Evolutionary conservation across 169 alveolate species (phyloP).

Genomic region (Plasmodium yoelii): DNA sequence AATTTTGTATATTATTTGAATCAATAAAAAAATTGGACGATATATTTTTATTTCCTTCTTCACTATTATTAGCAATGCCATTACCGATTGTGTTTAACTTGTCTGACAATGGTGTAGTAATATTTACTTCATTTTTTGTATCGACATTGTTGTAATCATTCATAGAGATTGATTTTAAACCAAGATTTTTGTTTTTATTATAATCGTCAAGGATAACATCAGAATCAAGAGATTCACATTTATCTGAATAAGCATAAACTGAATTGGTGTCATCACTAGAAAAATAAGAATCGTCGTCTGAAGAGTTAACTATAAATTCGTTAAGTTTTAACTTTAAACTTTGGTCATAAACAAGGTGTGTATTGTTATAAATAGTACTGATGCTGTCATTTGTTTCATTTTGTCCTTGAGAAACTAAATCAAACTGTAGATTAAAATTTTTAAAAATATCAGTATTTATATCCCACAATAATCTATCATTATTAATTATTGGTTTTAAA

Average conservation of each 20-base stretch:
- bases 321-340: slow-evolving; percentile 22
- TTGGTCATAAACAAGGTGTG: slow-evolving; percentile 1
- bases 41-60: background rate
- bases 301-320: slow-evolving; percentile 53
- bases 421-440: background rate
- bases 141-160: background rate
- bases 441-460: slow-evolving; percentile 30
- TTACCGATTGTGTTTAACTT: background rate
- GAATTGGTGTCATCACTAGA: slow-evolving; percentile 23
- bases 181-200: background rate
- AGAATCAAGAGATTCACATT: background rate
- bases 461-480: slow-evolving; percentile 76
- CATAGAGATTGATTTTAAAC: background rate
- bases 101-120: background rate
- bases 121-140: background rate
- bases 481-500: slow-evolving; percentile 66
- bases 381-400: background rate
- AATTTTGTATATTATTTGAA: background rate
- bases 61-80: background rate
- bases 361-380: background rate
- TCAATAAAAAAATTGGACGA: background rate
- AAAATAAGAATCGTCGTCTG: slow-evolving; percentile 9
- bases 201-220: background rate
- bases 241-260: slow-evolving; percentile 17
- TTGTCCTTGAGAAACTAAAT: background rate